Base-by-base conservation (phyloP, 805 yeast species). In the Kregervanrija delftensis region DNA sequence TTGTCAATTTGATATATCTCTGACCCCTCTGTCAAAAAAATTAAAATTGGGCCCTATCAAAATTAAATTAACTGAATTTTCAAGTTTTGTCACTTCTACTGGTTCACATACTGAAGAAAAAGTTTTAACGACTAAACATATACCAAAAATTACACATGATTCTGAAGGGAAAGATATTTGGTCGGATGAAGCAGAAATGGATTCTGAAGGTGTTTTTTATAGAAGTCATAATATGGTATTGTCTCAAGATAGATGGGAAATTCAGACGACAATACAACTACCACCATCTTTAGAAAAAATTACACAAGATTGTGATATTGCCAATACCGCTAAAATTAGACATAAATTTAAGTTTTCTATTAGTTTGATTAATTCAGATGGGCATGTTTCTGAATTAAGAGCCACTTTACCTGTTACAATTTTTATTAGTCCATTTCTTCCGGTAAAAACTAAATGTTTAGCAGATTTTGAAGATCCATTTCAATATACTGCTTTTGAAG, bases 381-480 rank as follows among this genome's bases (percentile, higher is more conserved):
- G 96, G 3, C 98, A 91, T 59, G 81, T 83, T 3, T 87, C 96
- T 0, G 97, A 90, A 61, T 69, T 91, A 41, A 72, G 98, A 31
- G 97, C 97, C 0, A 83, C 96, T 0, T 68, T 91, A 50, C 98
- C 98, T 0, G 71, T 91, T 4, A 76, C 56, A 3, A 40, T 65
- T 9, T 66, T 66, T 44, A 55, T 66, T 12, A 72, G 79, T 5
- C 97, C 98, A 6, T 85, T 86, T 60, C 85, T 93, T 5, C 76
- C 91, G 1, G 71, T 91, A 13, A 69, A 77, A 13, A 81, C 83
- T 2, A 68, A 61, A 49, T 62, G 51, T 10, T 43, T 63, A 11
- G 51, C 51, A 14, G 62, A 63, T 3, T 50, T 60, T 39, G 60
- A 55, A 11, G 64, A 57, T 33, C 52, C 54, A 3, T 37, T 37